These are phyloP conservation scores for Debaryomycetaceae sp. DNA, from an alignment of 1,139 yeast genomes.

Conservation along the genomic window DNA sequence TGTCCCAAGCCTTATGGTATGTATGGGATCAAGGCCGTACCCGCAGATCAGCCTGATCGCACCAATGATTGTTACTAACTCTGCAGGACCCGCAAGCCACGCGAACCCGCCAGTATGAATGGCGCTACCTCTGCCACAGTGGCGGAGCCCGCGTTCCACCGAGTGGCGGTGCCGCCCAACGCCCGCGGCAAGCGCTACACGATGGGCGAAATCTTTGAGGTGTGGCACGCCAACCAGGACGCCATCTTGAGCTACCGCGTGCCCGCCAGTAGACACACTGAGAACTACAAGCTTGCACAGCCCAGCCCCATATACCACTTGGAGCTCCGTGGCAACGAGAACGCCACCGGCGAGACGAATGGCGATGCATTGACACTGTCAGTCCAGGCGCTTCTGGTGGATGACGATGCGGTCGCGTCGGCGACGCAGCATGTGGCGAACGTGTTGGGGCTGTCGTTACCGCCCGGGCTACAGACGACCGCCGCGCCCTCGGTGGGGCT, in stretches of 20 bases:
- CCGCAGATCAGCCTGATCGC: not conserved
- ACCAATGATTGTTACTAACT: too few species aligned
- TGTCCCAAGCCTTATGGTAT: constrained; percentile 10
- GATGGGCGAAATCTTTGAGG: constrained; percentile 49
- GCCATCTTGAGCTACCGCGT: constrained; percentile 24
- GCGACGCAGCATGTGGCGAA: too few species aligned
- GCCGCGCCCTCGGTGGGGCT: not conserved
- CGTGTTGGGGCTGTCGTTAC: not conserved
- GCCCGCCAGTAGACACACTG: constrained; percentile 12
- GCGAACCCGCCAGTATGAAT: constrained; percentile 3
- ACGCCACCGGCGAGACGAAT: not conserved
- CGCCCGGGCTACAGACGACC: too few species aligned
- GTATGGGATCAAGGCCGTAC: constrained; percentile 1
- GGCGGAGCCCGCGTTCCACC: constrained; percentile 6
- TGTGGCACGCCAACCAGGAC: constrained; percentile 46
- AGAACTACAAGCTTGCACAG: constrained; percentile 25
- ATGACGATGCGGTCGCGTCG: too few species aligned
- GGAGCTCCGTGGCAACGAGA: constrained; percentile 21
- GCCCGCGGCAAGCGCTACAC: constrained; percentile 39
- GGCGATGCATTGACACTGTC: too few species aligned
- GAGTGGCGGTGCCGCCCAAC: constrained; percentile 31
- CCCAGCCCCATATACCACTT: constrained; percentile 38
- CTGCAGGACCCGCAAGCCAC: constrained; percentile 4
- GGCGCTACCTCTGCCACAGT: not conserved
- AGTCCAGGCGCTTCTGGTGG: too few species aligned